These are phyloP conservation scores for Ceratobasidium sp. DNA, from an alignment of 1,284 basidiomycete genomes.

Conservation along the genomic window DNA sequence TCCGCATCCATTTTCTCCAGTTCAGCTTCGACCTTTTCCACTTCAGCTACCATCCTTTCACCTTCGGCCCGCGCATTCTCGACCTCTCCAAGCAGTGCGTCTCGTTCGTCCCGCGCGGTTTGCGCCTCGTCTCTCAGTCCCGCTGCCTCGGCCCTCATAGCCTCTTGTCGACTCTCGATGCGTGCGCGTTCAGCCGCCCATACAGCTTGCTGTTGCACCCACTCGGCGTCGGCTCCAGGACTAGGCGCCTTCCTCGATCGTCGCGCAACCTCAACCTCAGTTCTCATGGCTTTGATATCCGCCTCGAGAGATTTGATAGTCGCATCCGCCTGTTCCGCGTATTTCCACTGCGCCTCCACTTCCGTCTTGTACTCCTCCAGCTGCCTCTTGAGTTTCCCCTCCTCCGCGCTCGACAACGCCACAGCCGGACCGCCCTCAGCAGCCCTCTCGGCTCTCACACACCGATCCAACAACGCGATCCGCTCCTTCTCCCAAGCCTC, in stretches of 20 bases:
- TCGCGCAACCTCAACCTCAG: neutral
- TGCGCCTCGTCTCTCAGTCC: constrained; percentile 1
- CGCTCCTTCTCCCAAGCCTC: constrained; percentile 36
- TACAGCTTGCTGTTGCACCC: constrained; percentile 9
- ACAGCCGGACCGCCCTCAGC: neutral
- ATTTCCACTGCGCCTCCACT: constrained; percentile 44
- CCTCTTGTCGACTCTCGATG: neutral
- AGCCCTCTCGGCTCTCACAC: constrained; percentile 28
- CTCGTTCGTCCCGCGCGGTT: constrained; percentile 2
- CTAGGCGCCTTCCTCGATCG: neutral
- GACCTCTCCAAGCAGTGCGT: constrained; percentile 6
- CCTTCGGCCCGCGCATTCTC: neutral
- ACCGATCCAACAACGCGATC: constrained; percentile 28
- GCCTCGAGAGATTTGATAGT: constrained; percentile 12
- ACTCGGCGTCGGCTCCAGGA: constrained; percentile 1
- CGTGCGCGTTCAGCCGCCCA: constrained; percentile 17
- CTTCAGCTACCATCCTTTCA: neutral
- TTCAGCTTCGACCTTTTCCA: constrained; percentile 12
- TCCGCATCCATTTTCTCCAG: constrained; percentile 23
- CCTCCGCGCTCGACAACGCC: neutral
- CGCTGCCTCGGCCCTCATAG: neutral
- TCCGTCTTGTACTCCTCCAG: constrained; percentile 41
- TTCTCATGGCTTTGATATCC: neutral
- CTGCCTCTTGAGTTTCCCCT: constrained; percentile 23
- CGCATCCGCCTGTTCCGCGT: constrained; percentile 36